phyloP scores from a whole-genome alignment of 805 yeast species.

The Yamadazyma philogaea region DNA sequence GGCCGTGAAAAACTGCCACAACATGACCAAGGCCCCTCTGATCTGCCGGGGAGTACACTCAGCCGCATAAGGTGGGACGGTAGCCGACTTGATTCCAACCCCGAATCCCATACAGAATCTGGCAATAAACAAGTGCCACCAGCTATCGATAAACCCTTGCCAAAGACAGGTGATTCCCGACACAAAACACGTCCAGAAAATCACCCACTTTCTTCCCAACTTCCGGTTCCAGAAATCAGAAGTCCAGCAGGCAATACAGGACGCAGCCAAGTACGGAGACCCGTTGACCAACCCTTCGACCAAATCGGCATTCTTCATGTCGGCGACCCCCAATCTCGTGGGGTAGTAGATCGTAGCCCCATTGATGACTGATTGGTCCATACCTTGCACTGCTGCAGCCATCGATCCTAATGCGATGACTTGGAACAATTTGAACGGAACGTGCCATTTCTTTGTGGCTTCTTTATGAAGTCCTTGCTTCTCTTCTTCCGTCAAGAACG shows the following conservation, averaged over 20 bases:
- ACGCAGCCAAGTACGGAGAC: constrained; percentile 62
- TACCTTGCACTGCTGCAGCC: constrained; percentile 72
- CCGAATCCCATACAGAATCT: constrained; percentile 61
- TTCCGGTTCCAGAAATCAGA: constrained; percentile 50
- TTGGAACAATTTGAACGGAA: constrained; percentile 48
- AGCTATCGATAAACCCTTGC: constrained; percentile 61
- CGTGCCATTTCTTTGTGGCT: constrained; percentile 41
- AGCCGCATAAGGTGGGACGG: constrained; percentile 66
- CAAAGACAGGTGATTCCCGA: constrained; percentile 62
- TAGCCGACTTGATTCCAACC: constrained; percentile 63
- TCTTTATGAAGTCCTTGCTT: constrained; percentile 46
- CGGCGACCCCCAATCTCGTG: constrained; percentile 45
- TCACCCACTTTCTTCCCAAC: constrained; percentile 59
- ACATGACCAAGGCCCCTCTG: constrained; percentile 65
- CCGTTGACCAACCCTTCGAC: constrained; percentile 62
- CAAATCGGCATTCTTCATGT: constrained; percentile 47
- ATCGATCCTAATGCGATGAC: constrained; percentile 59
- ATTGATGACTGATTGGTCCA: constrained; percentile 69
- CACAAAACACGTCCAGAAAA: constrained; percentile 57
- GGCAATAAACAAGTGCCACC: constrained; percentile 61
- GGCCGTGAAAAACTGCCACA: constrained; percentile 74
- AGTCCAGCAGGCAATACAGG: constrained; percentile 59
- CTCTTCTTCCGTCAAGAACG: constrained; percentile 44
- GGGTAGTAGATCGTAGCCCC: constrained; percentile 70
- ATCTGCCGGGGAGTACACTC: constrained; percentile 57